phyloP scores from a whole-genome alignment of 768 basidiomycete species.

The Porphyrellus cyaneotinctus region DNA sequence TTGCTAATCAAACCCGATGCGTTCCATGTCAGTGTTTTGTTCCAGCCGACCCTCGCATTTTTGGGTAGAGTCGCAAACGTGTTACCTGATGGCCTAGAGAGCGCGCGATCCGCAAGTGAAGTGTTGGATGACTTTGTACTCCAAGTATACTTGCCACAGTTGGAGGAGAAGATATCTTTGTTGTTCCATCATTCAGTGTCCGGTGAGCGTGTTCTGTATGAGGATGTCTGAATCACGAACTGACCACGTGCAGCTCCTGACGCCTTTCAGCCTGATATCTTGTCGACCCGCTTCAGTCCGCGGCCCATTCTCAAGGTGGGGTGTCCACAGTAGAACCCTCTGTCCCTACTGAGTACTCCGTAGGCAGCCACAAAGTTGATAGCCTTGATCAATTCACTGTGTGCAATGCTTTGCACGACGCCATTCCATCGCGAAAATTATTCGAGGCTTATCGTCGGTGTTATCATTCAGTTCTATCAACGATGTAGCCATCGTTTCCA shows the following conservation, averaged over 20 bases:
- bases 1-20: constrained; percentile 86
- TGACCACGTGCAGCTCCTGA: constrained; percentile 55
- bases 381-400: constrained; percentile 87
- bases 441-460: constrained; percentile 85
- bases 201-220: constrained; percentile 40
- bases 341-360: constrained; percentile 2
- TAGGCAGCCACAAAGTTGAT: constrained; percentile 83
- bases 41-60: constrained; percentile 88
- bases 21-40: constrained; percentile 92
- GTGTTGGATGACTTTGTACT: constrained; percentile 91
- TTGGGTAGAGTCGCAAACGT: constrained; percentile 67
- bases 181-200: constrained; percentile 85
- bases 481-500: constrained; percentile 88
- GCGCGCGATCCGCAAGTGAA: constrained; percentile 58
- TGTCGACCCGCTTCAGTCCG: constrained; percentile 56
- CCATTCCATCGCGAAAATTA: constrained; percentile 97
- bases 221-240: background rate
- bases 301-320: constrained; percentile 78
- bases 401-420: constrained; percentile 83
- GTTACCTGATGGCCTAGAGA: constrained; percentile 69
- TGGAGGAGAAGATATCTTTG: constrained; percentile 89
- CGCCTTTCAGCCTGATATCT: constrained; percentile 80
- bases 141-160: constrained; percentile 87
- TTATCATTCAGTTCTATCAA: constrained; percentile 96
- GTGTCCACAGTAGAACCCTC: background rate